Evolutionary conservation across 140 eudicot genomes (phyloP).

Genomic region (Flaveria floridana): DNA sequence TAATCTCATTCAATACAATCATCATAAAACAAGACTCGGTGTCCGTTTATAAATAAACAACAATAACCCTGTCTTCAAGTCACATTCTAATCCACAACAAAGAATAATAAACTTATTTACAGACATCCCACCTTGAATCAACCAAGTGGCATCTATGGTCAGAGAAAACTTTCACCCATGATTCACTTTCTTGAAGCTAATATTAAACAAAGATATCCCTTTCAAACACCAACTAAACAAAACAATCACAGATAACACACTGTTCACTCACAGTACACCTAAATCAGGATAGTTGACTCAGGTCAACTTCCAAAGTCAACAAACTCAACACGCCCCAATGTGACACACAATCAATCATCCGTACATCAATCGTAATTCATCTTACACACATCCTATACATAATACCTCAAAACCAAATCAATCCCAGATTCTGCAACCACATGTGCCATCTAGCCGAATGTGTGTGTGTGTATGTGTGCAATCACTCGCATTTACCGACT

Average conservation of each 20-base stretch:
- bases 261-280: neutral
- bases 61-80: neutral
- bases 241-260: neutral
- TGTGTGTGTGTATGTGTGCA: neutral
- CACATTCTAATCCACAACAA: too few species aligned
- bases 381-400: conserved; percentile 7
- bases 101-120: too few species aligned
- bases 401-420: neutral
- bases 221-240: neutral
- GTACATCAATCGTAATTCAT: conserved; percentile 14
- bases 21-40: conserved; percentile 1
- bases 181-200: too few species aligned
- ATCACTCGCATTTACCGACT: conserved; percentile 19
- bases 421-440: conserved; percentile 6
- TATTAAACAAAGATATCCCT: conserved; percentile 1
- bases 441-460: neutral
- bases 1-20: neutral
- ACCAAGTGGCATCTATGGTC: too few species aligned
- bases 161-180: too few species aligned
- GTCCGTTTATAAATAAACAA: neutral
- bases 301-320: conserved; percentile 31
- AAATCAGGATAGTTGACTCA: conserved; percentile 31
- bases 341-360: conserved; percentile 16
- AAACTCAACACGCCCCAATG: conserved; percentile 24
- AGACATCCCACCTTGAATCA: too few species aligned